Evolutionary conservation across 345 rosid species (phyloP), one percentile per base, ranked within the genome.

Genomic region (Euphorbia pulcherrima): DNA sequence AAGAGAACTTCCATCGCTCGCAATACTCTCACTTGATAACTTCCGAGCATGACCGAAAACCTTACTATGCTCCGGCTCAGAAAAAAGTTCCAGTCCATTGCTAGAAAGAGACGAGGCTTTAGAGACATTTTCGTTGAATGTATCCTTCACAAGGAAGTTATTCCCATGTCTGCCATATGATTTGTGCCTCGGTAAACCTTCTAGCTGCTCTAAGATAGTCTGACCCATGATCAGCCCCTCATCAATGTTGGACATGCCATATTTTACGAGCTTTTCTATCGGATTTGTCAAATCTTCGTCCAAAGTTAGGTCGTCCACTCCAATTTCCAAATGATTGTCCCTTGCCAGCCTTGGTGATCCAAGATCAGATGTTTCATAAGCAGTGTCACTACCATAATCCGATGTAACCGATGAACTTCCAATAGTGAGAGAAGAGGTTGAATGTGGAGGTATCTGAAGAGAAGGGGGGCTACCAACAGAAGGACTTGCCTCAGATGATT

Each of bases 181-280:
- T 76, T 87, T 87, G 77, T 83, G 92, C 80, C 77, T 83, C 33
- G 92, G 96, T 65, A 87, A 78, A 74, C 88, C 96, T 84, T 90
- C 96, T 72, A 95, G 89, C 63, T 92, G 96, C 72, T 90, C 99
- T 26, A 95, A 76, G 81, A 92, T 95, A 64, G 92, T 89, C 72
- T 92, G 92, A 72, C 99, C 93, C 92, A 90, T 88, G 75, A 85
- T 85, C 60, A 95, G 83, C 54, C 99, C 97, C 80, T 95, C 96
- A 21, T 95, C 99, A 79, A 95, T 92, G 74, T 92, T 92, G 69
- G 94, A 81, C 84, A 95, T 85, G 65, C 91, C 97, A 77, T 79
- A 88, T 80, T 88, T 90, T 55, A 87, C 88, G 60, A 95, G 81
- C 71, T 88, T 95, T 73, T 90, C 98, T 46, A 88, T 81, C 54